Base-by-base conservation (phyloP, 768 basidiomycete genomes). In the Rubroboletus pulcherrimus region DNA sequence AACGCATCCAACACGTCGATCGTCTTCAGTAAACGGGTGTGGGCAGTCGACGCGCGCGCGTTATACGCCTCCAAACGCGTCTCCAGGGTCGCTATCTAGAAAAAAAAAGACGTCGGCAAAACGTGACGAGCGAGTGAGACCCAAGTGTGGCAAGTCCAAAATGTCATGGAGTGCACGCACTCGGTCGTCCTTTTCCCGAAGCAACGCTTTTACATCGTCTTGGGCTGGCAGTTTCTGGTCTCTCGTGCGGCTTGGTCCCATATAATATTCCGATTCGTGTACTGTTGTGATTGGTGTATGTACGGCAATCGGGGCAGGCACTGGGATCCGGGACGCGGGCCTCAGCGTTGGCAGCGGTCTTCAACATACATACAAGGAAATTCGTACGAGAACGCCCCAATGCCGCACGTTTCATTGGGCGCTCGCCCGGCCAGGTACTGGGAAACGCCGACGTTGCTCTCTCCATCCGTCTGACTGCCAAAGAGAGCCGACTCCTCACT, bases 1-100 rank as follows among this genome's bases (percentile, higher is more conserved):
- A 76, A 57, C 4, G 74, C 66, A 59, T 84, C 83, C 35, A 84
- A 65, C 3, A 75, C 69, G 58, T 83, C 81, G 10, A 82, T 70
- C 0, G 80, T 76, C n/a, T 75, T 68, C 42, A 77, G 57, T 24
- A 85, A 71, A 24, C 82, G 80, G 17, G 71, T 70, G 15, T 80
- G 79, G 2, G 78, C 59, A 17, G 77, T 71, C 2, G 81, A 77
- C 10, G 72, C 64, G 12, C 73, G 75, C 9, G 78, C 72, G 8
- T 57, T 66, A 44, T 77, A 68, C 3, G 73, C 75, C 19, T 74
- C 66, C 21, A 75, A 51, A 51, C 72, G 67, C 8, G 62, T 53
- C 43, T 74, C 63, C 24, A 77, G 66, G 29, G 21, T 43, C 9
- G 57, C 35, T 44, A 74, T 69, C 72, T 74, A 21, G 29, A 37